phyloP scores from a whole-genome alignment of 352 stramenopile species.

The Pythium pyrilobum region DNA sequence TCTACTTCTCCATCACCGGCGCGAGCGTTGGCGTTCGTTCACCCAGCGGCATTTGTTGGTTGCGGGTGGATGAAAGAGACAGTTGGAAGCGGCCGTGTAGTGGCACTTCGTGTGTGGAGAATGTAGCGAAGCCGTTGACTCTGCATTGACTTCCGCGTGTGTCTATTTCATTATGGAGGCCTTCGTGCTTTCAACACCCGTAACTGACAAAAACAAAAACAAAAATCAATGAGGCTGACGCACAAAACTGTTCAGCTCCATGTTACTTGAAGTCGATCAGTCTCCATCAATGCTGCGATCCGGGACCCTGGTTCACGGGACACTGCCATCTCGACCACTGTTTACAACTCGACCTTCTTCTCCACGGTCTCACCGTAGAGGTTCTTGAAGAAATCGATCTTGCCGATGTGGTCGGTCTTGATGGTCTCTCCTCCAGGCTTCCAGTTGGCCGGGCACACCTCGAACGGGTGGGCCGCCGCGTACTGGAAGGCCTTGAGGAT shows the following conservation, averaged over 20 bases:
- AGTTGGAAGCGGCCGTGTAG: no score
- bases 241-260: not conserved
- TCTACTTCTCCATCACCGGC: no score
- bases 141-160: not conserved
- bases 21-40: no score
- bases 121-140: not conserved
- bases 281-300: not conserved
- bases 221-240: slow-evolving; percentile 2
- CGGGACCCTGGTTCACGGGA: not conserved
- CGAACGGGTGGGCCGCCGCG: slow-evolving; percentile 56
- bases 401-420: slow-evolving; percentile 78
- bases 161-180: slow-evolving; percentile 9
- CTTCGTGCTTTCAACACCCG: not conserved
- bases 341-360: slow-evolving; percentile 45
- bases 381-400: slow-evolving; percentile 83
- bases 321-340: not conserved
- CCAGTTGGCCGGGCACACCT: slow-evolving; percentile 86
- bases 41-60: no score
- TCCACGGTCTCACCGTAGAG: slow-evolving; percentile 55
- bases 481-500: slow-evolving; percentile 88
- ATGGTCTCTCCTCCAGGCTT: slow-evolving; percentile 79
- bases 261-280: not conserved
- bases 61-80: no score
- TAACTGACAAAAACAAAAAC: slow-evolving; percentile 5
- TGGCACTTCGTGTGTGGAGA: no score